These are phyloP conservation scores for Trametes cingulata DNA, from an alignment of 768 basidiomycete genomes.

Conservation along the genomic window DNA sequence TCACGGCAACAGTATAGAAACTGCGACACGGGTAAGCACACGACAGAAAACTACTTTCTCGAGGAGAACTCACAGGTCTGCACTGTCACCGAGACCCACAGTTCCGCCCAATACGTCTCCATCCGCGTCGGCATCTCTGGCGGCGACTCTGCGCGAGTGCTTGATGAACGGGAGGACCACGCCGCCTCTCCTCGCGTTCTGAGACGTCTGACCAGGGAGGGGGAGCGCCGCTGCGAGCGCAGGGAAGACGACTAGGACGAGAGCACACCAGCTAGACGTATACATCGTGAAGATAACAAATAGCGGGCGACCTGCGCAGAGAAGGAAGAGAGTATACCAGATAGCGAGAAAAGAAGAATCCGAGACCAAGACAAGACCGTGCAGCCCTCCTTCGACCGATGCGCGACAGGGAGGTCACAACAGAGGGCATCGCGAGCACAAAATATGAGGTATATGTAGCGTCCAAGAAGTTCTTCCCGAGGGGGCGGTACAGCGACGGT, in stretches of 20 bases:
- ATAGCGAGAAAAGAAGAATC: constrained; percentile 13
- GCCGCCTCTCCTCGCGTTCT: constrained; percentile 10
- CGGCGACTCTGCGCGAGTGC: constrained; percentile 15
- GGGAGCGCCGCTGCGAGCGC: constrained; percentile 14
- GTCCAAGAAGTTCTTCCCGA: not conserved
- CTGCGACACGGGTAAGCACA: constrained; percentile 35
- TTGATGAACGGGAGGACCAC: constrained; percentile 11
- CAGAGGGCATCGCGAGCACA: not conserved
- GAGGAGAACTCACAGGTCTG: constrained; percentile 55
- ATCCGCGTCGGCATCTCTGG: constrained; percentile 5
- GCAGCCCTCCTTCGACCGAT: constrained; percentile 19
- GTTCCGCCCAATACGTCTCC: constrained; percentile 26
- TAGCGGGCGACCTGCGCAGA: constrained; percentile 27
- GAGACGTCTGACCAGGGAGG: constrained; percentile 3
- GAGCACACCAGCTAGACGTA: constrained; percentile 23
- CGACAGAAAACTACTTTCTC: not conserved
- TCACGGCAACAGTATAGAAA: constrained; percentile 62
- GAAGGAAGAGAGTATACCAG: constrained; percentile 18
- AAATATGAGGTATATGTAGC: not conserved
- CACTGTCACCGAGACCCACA: constrained; percentile 59
- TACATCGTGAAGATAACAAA: constrained; percentile 23
- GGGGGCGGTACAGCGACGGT: constrained; percentile 5
- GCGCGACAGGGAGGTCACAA: constrained; percentile 15
- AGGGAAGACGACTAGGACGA: constrained; percentile 9
- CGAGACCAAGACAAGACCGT: constrained; percentile 14